Evolutionary conservation across 2,329 filamentous ascomycete genomes (phyloP).

Genomic region (Colletotrichum agaves): DNA sequence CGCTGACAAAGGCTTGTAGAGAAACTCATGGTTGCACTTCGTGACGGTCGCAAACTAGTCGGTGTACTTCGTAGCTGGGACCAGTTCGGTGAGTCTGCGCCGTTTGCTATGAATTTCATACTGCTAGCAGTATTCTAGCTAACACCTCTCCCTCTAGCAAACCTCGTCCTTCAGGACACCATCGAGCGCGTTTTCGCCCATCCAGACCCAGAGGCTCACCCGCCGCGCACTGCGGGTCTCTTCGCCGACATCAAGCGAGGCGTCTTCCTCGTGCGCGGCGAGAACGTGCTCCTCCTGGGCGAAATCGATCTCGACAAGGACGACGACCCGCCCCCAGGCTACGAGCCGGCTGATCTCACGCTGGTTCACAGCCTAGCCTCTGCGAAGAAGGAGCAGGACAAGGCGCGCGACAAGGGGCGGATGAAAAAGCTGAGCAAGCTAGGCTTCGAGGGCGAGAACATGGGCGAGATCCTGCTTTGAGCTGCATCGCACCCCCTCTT

Average conservation of each 20-base stretch:
- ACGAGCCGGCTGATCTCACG: constrained; percentile 72
- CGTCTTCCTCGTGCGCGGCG: constrained; percentile 90
- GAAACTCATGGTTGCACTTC: constrained; percentile 90
- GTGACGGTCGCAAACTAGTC: constrained; percentile 93
- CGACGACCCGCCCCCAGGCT: constrained; percentile 81
- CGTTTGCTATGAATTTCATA: constrained; percentile 21
- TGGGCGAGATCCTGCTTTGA: constrained; percentile 79
- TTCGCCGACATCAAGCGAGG: constrained; percentile 89
- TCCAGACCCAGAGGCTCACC: constrained; percentile 50
- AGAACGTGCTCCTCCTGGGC: constrained; percentile 95
- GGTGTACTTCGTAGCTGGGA: constrained; percentile 96
- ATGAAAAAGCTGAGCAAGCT: constrained; percentile 77
- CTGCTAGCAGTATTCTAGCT: neutral
- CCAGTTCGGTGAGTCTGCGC: constrained; percentile 81
- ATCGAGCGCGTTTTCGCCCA: constrained; percentile 83
- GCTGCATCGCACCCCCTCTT: constrained; percentile 10
- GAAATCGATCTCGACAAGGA: constrained; percentile 98
- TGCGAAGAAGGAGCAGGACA: constrained; percentile 75
- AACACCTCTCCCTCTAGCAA: constrained; percentile 67
- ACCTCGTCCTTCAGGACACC: constrained; percentile 93
- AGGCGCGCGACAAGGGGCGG: constrained; percentile 77
- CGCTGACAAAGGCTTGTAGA: constrained; percentile 64
- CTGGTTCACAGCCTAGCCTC: constrained; percentile 79
- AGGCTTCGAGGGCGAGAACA: constrained; percentile 89
- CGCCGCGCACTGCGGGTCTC: constrained; percentile 57